A percentile compares a stretch with the other conserved stretches of the same genome.
Conservation (phyloP, 2,329 filamentous ascomycete genomes). For the Claviceps maximensis region DNA sequence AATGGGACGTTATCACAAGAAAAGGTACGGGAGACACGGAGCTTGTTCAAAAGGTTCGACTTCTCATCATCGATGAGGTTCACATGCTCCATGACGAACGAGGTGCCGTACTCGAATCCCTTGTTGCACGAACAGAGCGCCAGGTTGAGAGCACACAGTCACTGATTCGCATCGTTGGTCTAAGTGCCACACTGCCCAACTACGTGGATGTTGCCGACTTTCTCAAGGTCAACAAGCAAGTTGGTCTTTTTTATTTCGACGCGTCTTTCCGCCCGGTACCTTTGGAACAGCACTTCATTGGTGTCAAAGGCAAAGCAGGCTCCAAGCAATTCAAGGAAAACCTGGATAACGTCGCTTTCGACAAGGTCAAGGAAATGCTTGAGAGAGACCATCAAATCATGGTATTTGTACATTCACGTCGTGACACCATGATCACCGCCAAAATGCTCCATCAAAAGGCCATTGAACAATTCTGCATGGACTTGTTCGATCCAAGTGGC, state of each 20-base stretch:
- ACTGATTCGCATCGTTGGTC: conserved; percentile 85
- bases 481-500: conserved; percentile 68
- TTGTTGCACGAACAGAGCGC: conserved; percentile 87
- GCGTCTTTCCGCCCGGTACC: conserved; percentile 91
- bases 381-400: conserved; percentile 90
- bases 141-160: conserved; percentile 98
- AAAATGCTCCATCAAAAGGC: conserved; percentile 80
- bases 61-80: conserved; percentile 96
- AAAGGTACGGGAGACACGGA: conserved; percentile 97
- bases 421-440: conserved; percentile 84
- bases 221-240: conserved; percentile 84
- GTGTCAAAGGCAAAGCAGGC: conserved; percentile 82
- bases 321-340: conserved; percentile 77
- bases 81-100: conserved; percentile 99
- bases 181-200: conserved; percentile 92
- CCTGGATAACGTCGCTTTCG: conserved; percentile 73
- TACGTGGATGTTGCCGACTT: conserved; percentile 96
- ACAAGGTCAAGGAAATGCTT: conserved; percentile 92
- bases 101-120: conserved; percentile 86
- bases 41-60: conserved; percentile 87
- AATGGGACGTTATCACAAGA: conserved; percentile 96
- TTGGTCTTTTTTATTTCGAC: conserved; percentile 94
- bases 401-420: conserved; percentile 96
- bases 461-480: conserved; percentile 60
- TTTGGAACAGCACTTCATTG: conserved; percentile 92